Conservation (phyloP, 139 green algal species). For the Edaphochlamys debaryana region DNA sequence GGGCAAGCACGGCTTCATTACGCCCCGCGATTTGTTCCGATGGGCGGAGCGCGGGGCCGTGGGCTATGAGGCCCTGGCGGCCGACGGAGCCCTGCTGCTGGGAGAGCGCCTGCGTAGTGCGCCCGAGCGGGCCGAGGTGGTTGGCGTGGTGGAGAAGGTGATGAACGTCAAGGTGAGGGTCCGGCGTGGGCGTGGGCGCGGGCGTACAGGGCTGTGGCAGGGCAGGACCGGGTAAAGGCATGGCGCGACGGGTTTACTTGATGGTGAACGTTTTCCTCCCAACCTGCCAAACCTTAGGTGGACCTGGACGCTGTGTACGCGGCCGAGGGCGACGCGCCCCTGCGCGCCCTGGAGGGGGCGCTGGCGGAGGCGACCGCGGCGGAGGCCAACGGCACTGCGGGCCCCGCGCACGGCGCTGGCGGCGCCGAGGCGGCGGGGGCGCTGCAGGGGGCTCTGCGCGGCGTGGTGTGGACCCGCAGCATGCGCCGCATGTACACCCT, state of each 20-base stretch:
- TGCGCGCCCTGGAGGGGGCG: constrained; percentile 59
- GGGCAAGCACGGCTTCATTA: constrained; percentile 97
- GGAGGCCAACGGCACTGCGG: no score
- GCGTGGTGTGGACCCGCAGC: constrained; percentile 94
- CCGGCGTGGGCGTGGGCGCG: neutral
- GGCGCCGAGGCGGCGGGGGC: constrained; percentile 22
- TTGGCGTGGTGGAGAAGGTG: constrained; percentile 73
- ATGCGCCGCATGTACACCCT: constrained; percentile 93
- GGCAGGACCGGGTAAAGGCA: no score
- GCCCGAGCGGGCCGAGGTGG: constrained; percentile 82
- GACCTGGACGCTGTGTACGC: constrained; percentile 79
- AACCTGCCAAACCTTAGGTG: no score
- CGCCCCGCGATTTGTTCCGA: constrained; percentile 95
- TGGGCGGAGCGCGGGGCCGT: constrained; percentile 85
- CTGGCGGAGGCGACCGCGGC: constrained; percentile 48
- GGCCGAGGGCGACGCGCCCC: constrained; percentile 65
- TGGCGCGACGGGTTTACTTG: no score
- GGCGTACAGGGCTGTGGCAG: no score
- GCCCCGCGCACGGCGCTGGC: no score
- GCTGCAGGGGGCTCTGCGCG: constrained; percentile 52
- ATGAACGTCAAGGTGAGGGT: constrained; percentile 71
- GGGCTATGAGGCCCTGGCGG: constrained; percentile 89
- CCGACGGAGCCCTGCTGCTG: constrained; percentile 92
- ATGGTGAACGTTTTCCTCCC: no score
- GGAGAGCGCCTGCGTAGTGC: constrained; percentile 85